Evolutionary conservation across 2,329 filamentous ascomycete species (phyloP).

Genomic region (Myriosclerotinia curreyana): DNA sequence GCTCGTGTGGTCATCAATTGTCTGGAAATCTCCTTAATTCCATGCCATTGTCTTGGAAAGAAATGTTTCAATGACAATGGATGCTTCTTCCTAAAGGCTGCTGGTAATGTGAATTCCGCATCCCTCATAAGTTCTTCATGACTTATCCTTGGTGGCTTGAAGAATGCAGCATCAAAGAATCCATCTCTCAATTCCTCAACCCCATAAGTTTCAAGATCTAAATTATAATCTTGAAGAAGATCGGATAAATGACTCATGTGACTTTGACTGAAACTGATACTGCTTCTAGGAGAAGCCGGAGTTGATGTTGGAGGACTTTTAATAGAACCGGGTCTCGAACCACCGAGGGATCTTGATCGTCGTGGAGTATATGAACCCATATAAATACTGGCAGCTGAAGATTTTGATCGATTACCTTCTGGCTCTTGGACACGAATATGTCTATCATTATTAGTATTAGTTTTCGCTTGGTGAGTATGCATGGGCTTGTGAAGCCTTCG

Average conservation of each 20-base stretch:
- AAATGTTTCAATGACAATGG: conserved; percentile 49
- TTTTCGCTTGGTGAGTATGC: conserved; percentile 14
- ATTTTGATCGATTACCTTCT: conserved; percentile 25
- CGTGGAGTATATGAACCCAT: conserved; percentile 39
- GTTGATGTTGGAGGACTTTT: conserved; percentile 31
- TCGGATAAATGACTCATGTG: conserved; percentile 32
- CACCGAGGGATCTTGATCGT: conserved; percentile 30
- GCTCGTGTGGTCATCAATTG: conserved; percentile 48
- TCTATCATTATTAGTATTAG: conserved; percentile 27
- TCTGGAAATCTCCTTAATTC: conserved; percentile 43
- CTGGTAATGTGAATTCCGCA: conserved; percentile 47
- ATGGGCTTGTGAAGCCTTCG: conserved; percentile 24
- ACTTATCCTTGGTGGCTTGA: conserved; percentile 43
- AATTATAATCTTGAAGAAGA: conserved; percentile 39
- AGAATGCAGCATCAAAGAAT: conserved; percentile 45
- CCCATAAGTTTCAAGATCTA: conserved; percentile 44
- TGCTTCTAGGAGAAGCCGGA: conserved; percentile 31
- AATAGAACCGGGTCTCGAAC: conserved; percentile 16
- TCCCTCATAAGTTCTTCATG: conserved; percentile 43
- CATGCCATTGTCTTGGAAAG: conserved; percentile 48
- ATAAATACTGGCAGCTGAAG: conserved; percentile 37
- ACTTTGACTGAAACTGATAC: conserved; percentile 35
- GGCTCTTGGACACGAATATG: conserved; percentile 35
- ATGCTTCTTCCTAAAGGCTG: conserved; percentile 46
- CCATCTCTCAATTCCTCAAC: conserved; percentile 45